Evolutionary conservation across 192 early-diverging fungal species (phyloP).

Genomic region (Rhizophagus sp.): DNA sequence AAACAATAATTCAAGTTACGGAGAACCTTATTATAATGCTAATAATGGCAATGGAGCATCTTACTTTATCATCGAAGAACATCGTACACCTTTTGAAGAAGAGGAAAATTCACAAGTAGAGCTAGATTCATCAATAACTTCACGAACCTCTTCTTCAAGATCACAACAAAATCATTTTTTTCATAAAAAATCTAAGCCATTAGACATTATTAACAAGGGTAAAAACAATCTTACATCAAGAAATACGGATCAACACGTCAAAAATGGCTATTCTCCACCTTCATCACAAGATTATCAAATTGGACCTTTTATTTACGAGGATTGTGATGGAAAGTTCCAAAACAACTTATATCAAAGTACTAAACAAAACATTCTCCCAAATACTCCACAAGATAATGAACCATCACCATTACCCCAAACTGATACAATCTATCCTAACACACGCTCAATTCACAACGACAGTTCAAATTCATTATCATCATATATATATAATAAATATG

Average conservation of each 20-base stretch:
- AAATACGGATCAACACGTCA: neutral
- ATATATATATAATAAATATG: neutral
- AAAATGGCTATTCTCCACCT: neutral
- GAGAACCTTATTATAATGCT: neutral
- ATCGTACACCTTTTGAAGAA: neutral
- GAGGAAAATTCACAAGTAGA: neutral
- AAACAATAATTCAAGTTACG: neutral
- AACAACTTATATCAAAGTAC: neutral
- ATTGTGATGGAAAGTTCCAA: too few relatives aligned
- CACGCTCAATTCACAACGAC: neutral
- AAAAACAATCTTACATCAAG: neutral
- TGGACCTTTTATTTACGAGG: too few relatives aligned
- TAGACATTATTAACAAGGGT: neutral
- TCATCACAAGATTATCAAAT: neutral
- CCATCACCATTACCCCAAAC: neutral
- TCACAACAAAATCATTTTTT: neutral
- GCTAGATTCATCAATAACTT: neutral
- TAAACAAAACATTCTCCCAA: neutral
- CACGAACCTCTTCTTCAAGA: neutral
- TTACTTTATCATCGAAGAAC: too few relatives aligned
- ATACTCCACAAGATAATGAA: neutral
- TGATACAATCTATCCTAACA: too few relatives aligned
- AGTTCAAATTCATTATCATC: neutral
- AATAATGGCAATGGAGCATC: too few relatives aligned
- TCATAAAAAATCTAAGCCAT: neutral